phyloP scores from a whole-genome alignment of 2,329 filamentous ascomycete genomes.

The Apiospora marii region DNA sequence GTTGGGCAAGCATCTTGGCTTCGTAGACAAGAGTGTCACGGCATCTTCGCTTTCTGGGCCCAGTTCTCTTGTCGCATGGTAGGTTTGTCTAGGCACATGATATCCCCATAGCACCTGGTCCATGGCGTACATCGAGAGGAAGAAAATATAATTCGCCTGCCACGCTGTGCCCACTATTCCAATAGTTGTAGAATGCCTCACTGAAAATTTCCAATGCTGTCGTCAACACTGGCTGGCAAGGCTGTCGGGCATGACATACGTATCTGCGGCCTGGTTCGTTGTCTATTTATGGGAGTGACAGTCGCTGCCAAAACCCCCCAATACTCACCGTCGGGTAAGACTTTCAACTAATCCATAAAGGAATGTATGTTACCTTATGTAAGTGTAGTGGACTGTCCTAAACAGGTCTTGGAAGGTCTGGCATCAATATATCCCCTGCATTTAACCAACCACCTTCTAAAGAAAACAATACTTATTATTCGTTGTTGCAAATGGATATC shows the following conservation, averaged over 20 bases:
- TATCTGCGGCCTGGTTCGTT: background rate
- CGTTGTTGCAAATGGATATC: background rate
- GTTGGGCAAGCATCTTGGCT: constrained; percentile 8
- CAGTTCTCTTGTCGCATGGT: background rate
- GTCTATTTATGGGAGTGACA: constrained; percentile 15
- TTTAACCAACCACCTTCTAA: background rate
- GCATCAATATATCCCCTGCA: background rate
- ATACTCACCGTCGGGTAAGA: constrained; percentile 5
- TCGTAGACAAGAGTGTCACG: background rate
- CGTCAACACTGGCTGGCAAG: background rate
- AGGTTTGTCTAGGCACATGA: background rate
- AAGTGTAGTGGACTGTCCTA: background rate
- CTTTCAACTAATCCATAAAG: background rate
- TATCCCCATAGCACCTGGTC: background rate
- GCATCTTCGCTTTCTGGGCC: constrained; percentile 1
- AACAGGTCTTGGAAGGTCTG: constrained; percentile 2
- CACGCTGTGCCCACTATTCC: background rate
- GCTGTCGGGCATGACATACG: background rate
- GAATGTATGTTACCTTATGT: background rate
- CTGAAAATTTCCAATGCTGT: background rate
- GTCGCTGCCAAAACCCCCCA: background rate
- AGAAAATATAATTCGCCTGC: background rate
- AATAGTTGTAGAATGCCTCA: constrained; percentile 1
- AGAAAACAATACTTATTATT: background rate
- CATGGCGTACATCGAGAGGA: background rate